Conservation (phyloP, 192 early-diverging fungal genomes). For the Backusella westeae region DNA sequence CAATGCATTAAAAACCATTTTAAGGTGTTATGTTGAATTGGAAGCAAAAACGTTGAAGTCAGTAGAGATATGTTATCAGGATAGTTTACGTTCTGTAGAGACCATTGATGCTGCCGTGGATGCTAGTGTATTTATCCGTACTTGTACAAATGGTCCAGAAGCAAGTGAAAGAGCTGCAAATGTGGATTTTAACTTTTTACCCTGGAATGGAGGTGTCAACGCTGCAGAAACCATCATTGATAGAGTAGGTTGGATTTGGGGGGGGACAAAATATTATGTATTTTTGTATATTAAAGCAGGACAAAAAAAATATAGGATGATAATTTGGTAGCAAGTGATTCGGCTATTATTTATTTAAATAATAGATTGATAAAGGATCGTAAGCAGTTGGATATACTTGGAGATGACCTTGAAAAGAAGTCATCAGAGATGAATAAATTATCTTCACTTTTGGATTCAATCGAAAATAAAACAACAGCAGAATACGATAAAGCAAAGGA, state of each 20-base stretch:
- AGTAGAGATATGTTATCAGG: constrained; percentile 33
- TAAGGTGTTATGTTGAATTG: constrained; percentile 45
- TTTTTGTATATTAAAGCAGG: neutral
- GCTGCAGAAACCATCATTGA: constrained; percentile 22
- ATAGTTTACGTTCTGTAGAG: constrained; percentile 31
- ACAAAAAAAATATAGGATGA: constrained; percentile 24
- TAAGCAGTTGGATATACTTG: constrained; percentile 45
- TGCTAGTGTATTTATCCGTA: constrained; percentile 48
- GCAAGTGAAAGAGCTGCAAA: constrained; percentile 13
- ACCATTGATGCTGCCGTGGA: constrained; percentile 54
- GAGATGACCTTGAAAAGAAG: constrained; percentile 47
- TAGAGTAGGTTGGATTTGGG: constrained; percentile 6
- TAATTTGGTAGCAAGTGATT: constrained; percentile 56
- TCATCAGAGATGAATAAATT: constrained; percentile 50
- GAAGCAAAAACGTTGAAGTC: constrained; percentile 41
- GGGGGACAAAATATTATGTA: neutral
- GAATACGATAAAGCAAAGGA: constrained; percentile 62
- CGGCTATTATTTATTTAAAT: constrained; percentile 56
- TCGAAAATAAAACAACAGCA: constrained; percentile 25
- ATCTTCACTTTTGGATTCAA: constrained; percentile 49
- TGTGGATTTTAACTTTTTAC: constrained; percentile 28
- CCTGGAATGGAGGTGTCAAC: constrained; percentile 35
- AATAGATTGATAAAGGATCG: constrained; percentile 64
- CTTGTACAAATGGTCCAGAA: constrained; percentile 24
- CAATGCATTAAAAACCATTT: constrained; percentile 51